These are phyloP conservation scores for Meira miltonrushii DNA, from an alignment of 1,284 basidiomycete genomes.

Conservation along the genomic window DNA sequence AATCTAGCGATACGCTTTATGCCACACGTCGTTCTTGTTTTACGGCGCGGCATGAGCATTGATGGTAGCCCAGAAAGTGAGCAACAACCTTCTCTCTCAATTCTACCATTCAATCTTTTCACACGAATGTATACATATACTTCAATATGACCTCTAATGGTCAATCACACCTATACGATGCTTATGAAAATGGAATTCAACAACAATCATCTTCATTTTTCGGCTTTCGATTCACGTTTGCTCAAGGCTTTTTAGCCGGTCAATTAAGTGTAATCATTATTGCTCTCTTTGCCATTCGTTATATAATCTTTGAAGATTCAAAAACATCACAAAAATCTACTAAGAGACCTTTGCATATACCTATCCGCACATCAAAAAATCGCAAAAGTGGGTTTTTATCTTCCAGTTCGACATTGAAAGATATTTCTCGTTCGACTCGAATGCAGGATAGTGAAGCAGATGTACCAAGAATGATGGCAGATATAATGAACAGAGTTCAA, in stretches of 20 bases:
- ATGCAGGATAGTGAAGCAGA: conserved; percentile 50
- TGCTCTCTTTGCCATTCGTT: conserved; percentile 53
- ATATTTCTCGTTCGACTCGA: conserved; percentile 29
- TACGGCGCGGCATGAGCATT: too few relatives aligned
- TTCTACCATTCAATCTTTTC: too few relatives aligned
- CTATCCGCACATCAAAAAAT: neutral
- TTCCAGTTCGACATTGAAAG: neutral
- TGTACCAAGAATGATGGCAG: conserved; percentile 40
- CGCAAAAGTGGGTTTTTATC: neutral
- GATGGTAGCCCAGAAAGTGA: too few relatives aligned
- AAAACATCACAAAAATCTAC: neutral
- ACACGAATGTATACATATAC: too few relatives aligned
- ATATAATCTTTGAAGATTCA: conserved; percentile 58
- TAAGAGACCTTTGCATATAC: neutral
- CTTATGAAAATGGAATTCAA: too few relatives aligned
- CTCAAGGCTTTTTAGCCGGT: conserved; percentile 58
- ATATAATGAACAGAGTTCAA: conserved; percentile 55
- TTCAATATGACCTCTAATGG: too few relatives aligned
- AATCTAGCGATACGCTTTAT: too few relatives aligned
- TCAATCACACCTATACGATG: too few relatives aligned
- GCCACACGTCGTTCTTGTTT: too few relatives aligned
- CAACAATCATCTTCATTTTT: neutral
- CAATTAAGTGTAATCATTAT: conserved; percentile 55
- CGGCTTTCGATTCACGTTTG: conserved; percentile 53
- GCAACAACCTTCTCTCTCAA: too few relatives aligned